These are phyloP conservation scores for Rhodotorula mucilaginosa DNA, from an alignment of 1,284 basidiomycete genomes.

Conservation along the genomic window DNA sequence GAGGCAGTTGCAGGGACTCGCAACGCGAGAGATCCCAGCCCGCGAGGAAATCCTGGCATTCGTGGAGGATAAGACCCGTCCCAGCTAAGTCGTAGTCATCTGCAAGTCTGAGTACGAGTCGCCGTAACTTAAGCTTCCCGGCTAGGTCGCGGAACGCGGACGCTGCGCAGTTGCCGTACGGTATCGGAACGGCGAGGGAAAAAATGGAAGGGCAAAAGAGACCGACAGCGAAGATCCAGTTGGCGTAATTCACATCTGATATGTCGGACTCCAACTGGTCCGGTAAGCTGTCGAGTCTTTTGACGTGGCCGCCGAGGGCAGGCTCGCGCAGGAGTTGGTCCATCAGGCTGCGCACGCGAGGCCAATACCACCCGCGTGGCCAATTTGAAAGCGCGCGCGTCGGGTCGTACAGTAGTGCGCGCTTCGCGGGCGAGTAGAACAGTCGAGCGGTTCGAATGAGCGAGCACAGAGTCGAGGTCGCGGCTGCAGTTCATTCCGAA, in stretches of 20 bases:
- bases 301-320: neutral
- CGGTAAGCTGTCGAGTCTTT: neutral
- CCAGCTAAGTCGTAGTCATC: too few relatives aligned
- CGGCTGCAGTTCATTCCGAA: too few relatives aligned
- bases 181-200: neutral
- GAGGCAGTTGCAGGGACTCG: too few relatives aligned
- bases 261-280: rapidly evolving
- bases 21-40: too few relatives aligned
- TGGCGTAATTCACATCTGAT: neutral
- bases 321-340: neutral
- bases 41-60: too few relatives aligned
- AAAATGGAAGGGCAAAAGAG: neutral
- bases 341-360: too few relatives aligned
- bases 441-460: neutral
- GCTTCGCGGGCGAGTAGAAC: neutral
- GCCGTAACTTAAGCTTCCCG: too few relatives aligned
- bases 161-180: neutral
- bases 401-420: neutral
- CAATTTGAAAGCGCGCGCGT: neutral
- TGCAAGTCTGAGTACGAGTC: neutral
- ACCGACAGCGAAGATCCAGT: neutral
- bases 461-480: neutral
- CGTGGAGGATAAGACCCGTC: too few relatives aligned
- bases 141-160: slow-evolving; percentile 22
- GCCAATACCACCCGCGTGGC: too few relatives aligned